These are phyloP conservation scores for Yueomyces sp. DNA, from an alignment of 805 yeast genomes.

Conservation along the genomic window DNA sequence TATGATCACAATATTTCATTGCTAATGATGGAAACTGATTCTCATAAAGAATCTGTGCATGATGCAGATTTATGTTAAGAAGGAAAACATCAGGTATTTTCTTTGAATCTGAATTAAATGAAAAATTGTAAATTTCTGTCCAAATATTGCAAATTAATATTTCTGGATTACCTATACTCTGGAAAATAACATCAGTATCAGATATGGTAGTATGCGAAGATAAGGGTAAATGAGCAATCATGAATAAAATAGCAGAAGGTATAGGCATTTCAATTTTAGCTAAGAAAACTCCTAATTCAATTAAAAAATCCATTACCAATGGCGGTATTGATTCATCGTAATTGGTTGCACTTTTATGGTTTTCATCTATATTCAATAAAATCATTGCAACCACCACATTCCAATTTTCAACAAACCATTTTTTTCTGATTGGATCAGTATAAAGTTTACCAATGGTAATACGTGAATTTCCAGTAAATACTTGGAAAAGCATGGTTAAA, in stretches of 20 bases:
- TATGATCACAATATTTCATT: slow-evolving; percentile 45
- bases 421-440: slow-evolving; percentile 19
- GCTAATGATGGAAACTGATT: slow-evolving; percentile 45
- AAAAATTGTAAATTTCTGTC: slow-evolving; percentile 57
- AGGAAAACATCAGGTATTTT: slow-evolving; percentile 36
- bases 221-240: slow-evolving; percentile 35
- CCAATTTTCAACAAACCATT: slow-evolving; percentile 43
- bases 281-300: slow-evolving; percentile 39
- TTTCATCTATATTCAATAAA: slow-evolving; percentile 20
- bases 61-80: slow-evolving; percentile 46
- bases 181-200: slow-evolving; percentile 26
- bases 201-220: slow-evolving; percentile 18
- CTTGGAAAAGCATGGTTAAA: slow-evolving; percentile 44
- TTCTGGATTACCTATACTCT: slow-evolving; percentile 26
- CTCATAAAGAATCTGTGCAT: slow-evolving; percentile 61
- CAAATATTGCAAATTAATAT: slow-evolving; percentile 36
- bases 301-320: slow-evolving; percentile 27
- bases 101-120: slow-evolving; percentile 20
- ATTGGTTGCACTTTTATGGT: neutral
- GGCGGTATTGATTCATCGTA: slow-evolving; percentile 13
- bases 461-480: slow-evolving; percentile 46
- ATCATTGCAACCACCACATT: slow-evolving; percentile 31
- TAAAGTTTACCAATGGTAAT: slow-evolving; percentile 38
- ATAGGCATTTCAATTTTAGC: slow-evolving; percentile 18
- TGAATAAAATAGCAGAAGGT: slow-evolving; percentile 33